These are phyloP conservation scores for maize (Zea mays) DNA, from an alignment of 176 grass and related monocot species.

Conservation along the genomic window Zm-B73-REFERENCE-NAM-5.0 NC_050105.1:85113001-85113500, in stretches of 20 bases:
- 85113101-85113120: background rate
- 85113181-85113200: background rate
- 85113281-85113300: constrained; percentile 32
- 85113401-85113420: constrained; percentile 45
- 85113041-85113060: background rate
- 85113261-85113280: background rate
- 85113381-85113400: constrained; percentile 31
- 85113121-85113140: background rate
- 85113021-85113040: background rate
- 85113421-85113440: constrained; percentile 46
- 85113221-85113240: background rate
- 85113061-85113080: constrained; percentile 7
- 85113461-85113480: constrained; percentile 15
- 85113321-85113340: constrained; percentile 97
- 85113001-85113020: background rate
- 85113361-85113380: constrained; percentile 44
- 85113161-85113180: background rate
- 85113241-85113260: background rate
- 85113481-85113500: background rate
- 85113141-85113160: background rate
- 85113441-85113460: constrained; percentile 32
- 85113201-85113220: background rate
- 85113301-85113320: constrained; percentile 39
- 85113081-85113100: too few relatives aligned
- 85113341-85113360: constrained; percentile 84